Evolutionary conservation across 257 asterid species (phyloP).

Genomic region (Knoxia roxburghii): DNA sequence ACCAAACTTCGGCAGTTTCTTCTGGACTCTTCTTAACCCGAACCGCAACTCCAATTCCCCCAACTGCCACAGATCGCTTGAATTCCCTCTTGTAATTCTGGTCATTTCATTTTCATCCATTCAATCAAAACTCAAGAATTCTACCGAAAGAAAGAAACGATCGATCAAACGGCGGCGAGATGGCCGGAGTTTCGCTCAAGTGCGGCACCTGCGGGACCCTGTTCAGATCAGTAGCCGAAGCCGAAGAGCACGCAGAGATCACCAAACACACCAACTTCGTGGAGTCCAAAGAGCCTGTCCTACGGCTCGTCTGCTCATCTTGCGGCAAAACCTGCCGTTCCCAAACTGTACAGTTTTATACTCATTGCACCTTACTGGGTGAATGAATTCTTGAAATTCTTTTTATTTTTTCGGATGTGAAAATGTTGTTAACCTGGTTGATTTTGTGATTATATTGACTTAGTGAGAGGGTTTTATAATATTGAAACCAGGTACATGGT

Average conservation of each 20-base stretch:
- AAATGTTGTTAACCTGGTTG: not conserved
- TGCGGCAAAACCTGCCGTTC: constrained; percentile 97
- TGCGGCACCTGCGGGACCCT: constrained; percentile 95
- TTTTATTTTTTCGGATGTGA: not conserved
- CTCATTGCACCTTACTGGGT: not conserved
- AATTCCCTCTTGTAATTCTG: too few relatives aligned
- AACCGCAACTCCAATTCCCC: too few relatives aligned
- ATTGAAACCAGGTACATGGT: not conserved
- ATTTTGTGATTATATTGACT: not conserved
- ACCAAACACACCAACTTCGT: constrained; percentile 72
- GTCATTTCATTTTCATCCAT: too few relatives aligned
- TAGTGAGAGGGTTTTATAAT: not conserved
- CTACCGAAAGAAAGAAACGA: not conserved
- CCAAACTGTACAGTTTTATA: constrained; percentile 48
- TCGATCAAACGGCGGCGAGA: constrained; percentile 12
- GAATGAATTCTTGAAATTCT: not conserved
- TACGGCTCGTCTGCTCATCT: constrained; percentile 65
- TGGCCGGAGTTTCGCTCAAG: constrained; percentile 85
- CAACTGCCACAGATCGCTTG: too few relatives aligned
- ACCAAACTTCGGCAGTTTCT: too few relatives aligned
- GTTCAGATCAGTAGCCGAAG: constrained; percentile 83
- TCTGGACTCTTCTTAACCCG: too few relatives aligned
- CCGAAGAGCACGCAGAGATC: constrained; percentile 95
- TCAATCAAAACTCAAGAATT: too few relatives aligned
- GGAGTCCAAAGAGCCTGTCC: constrained; percentile 89